Base-by-base conservation (phyloP, 306 rosid species). In the Castanopsis chinensis region DNA sequence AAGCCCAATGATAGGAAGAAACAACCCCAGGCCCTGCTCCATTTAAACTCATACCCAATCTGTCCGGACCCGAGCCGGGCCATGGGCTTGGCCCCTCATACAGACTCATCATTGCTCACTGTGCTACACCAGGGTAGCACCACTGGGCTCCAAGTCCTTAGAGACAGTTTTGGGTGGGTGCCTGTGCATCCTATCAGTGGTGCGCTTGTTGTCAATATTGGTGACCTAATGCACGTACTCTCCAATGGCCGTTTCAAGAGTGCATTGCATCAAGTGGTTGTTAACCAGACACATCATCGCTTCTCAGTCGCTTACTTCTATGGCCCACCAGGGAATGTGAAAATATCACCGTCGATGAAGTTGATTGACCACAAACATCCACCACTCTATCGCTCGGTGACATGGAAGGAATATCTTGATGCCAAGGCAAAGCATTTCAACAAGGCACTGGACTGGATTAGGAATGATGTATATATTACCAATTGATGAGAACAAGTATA, bases 81-180 rank as follows among this genome's bases (percentile, higher is more conserved):
- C 53, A 81, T 89, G 83, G 96, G 96, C 78, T 12, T 91, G 27
- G 89, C 88, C 30, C 83, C 90, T 35, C 93, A 87, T 32, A 86
- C 89, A 0, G 93, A 89, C 85, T 78, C 93, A 8, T 87, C 93
- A 3, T 1, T 89, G 23, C 71, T 89, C 56, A 91, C 96, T 35
- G 28, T 89, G 37, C 55, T 89, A 1, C 19, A 79, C 77, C 93
- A 86, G 64, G 56, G 75, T 76, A 23, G 2, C 30, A 63, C 33
- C 3, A n/a, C 15, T 0, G 96, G 93, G 14, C 81, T 89, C 57
- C 85, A 87, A 51, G 72, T 89, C 43, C 60, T 53, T 2, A 1
- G 21, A 61, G 85, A 85, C 0, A 83, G 53, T 0, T 12, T 37
- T 11, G 81, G 83, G 49, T 91, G 96, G 93, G 35, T 84, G 54